Evolutionary conservation across 2,329 filamentous ascomycete species (phyloP), one percentile per base, ranked within the genome.

Genomic region (Talaromyces sp.): DNA sequence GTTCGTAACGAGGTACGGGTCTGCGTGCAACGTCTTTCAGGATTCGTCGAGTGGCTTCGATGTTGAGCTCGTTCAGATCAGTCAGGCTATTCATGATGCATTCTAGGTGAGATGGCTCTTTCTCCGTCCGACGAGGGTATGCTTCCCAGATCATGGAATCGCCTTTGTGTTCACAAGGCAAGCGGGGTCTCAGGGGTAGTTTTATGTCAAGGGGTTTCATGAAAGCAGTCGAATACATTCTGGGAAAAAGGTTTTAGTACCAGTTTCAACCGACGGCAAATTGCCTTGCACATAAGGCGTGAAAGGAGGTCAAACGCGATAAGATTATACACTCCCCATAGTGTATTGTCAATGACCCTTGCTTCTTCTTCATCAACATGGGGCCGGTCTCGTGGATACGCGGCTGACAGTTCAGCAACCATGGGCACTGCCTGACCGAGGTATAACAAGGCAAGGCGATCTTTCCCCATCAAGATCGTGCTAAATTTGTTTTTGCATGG

Each of bases 401-500:
- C 65, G n/a, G 62, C 62, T 9, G 63, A 65, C 1, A 71, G 62
- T 39, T 72, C 71, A 17, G 68, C 57, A 7, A 67, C 62, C 4
- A 67, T 67, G 51, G 69, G 67, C 32, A 65, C 66, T 4, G 72
- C 62, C 28, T 73, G 68, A 30, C 64, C 66, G n/a, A 66, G 66
- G 27, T 69, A 70, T 22, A 71, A 61, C 69, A 70, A 73, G 3
- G 66, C 69, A n/a, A 65, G 64, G 4, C 70, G 67, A 51, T 75
- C 72, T 59, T 72, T 70, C 11, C 72, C 69, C 17, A 70, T 73
- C 56, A 71, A 66, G 53, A 67, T 68, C 19, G 71, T 68, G 62
- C 74, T 76, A 51, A 32, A 61, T 3, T 25, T 11, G 19, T 22
- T 47, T 44, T n/a, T 33, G 8, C 27, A 11, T 2, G 17, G 28